Evolutionary conservation across 306 rosid species (phyloP).

Genomic region (Ochetophila trinervis): DNA sequence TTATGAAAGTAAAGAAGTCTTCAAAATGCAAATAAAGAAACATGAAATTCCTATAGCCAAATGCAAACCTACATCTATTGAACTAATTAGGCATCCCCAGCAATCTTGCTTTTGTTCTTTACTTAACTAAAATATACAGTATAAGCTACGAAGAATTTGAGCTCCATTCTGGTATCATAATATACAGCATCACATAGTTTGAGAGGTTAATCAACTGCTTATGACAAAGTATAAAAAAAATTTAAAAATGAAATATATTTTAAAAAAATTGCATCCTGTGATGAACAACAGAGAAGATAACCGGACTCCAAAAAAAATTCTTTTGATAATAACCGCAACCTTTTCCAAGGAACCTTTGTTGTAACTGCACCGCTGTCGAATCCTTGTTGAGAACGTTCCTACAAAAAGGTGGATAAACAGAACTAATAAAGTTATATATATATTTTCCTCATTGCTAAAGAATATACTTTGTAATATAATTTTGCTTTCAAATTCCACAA

Average conservation of each 20-base stretch:
- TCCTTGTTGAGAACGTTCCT: slow-evolving; percentile 67
- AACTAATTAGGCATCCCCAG: neutral
- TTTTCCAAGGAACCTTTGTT: slow-evolving; percentile 48
- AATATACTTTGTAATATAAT: no score
- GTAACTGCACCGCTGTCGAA: slow-evolving; percentile 51
- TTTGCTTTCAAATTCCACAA: no score
- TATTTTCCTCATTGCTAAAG: no score
- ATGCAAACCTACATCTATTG: neutral
- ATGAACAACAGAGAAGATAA: no score
- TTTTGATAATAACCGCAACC: slow-evolving; percentile 31
- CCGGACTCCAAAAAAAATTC: neutral
- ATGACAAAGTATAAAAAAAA: no score
- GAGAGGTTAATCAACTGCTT: no score
- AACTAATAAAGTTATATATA: neutral
- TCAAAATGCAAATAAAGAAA: neutral
- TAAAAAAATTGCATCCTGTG: no score
- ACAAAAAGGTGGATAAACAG: slow-evolving; percentile 21
- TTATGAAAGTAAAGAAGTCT: neutral
- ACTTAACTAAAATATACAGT: neutral
- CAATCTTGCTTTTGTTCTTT: neutral
- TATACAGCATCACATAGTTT: no score
- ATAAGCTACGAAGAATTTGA: no score
- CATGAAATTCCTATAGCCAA: neutral
- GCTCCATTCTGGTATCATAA: no score
- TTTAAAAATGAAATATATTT: no score